phyloP scores from a whole-genome alignment of 2,329 filamentous ascomycete genomes.

The Chaetomium strumarium region DNA sequence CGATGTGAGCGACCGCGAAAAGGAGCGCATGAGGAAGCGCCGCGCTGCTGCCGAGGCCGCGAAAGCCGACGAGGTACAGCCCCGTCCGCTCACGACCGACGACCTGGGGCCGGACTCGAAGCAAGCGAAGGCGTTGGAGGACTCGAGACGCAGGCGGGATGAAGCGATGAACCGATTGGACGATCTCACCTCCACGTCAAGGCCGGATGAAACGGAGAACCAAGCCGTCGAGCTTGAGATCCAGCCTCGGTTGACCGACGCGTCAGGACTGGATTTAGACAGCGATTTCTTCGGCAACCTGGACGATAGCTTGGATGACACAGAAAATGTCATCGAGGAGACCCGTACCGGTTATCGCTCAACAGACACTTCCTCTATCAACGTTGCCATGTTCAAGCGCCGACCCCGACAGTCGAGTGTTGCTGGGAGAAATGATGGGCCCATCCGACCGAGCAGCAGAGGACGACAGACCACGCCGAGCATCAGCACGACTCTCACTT shows the following conservation, averaged over 20 bases:
- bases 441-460: constrained; percentile 49
- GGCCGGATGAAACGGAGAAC: constrained; percentile 14
- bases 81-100: constrained; percentile 3
- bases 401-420: constrained; percentile 46
- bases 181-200: constrained; percentile 28
- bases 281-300: constrained; percentile 44
- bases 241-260: constrained; percentile 31
- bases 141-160: constrained; percentile 30
- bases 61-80: constrained; percentile 9
- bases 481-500: constrained; percentile 47
- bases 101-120: constrained; percentile 16
- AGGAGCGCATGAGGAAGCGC: constrained; percentile 26
- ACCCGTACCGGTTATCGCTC: constrained; percentile 32
- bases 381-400: constrained; percentile 42
- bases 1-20: constrained; percentile 33
- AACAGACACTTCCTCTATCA: constrained; percentile 42
- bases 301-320: constrained; percentile 33
- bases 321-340: constrained; percentile 27
- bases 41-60: constrained; percentile 12
- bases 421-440: constrained; percentile 44
- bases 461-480: constrained; percentile 42
- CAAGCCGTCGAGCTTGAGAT: constrained; percentile 30
- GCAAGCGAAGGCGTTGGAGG: constrained; percentile 22
- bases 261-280: constrained; percentile 44
- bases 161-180: constrained; percentile 35